Conservation (phyloP, 2,329 filamentous ascomycete genomes). For the Aspergillus novofumigatus region DNA sequence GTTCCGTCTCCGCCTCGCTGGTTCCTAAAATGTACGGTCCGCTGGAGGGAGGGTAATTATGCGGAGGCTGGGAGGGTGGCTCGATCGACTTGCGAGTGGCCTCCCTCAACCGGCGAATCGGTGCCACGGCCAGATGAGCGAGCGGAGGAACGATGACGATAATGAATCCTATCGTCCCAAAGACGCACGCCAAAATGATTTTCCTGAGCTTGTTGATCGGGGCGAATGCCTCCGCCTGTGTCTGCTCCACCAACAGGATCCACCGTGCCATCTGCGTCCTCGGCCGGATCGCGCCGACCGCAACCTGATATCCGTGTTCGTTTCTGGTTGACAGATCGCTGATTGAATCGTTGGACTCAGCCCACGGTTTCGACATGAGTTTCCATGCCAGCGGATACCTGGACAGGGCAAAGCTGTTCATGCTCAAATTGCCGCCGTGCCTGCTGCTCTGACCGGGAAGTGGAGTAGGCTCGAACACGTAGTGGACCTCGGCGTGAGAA, state of each 20-base stretch:
- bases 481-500: slow-evolving; percentile 45
- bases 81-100: slow-evolving; percentile 71
- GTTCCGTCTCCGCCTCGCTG: not conserved
- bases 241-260: slow-evolving; percentile 77
- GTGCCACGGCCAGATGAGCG: slow-evolving; percentile 75
- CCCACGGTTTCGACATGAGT: slow-evolving; percentile 53
- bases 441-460: slow-evolving; percentile 33
- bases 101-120: slow-evolving; percentile 69
- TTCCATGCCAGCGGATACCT: slow-evolving; percentile 60
- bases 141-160: slow-evolving; percentile 70
- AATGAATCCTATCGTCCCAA: slow-evolving; percentile 72
- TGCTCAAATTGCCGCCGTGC: slow-evolving; percentile 25
- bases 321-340: slow-evolving; percentile 66
- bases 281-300: slow-evolving; percentile 74
- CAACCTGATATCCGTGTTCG: slow-evolving; percentile 65
- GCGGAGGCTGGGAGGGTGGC: slow-evolving; percentile 43
- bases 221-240: slow-evolving; percentile 66
- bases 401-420: slow-evolving; percentile 54
- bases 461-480: slow-evolving; percentile 55
- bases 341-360: slow-evolving; percentile 61
- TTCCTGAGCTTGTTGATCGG: slow-evolving; percentile 72
- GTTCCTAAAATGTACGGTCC: not conserved
- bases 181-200: slow-evolving; percentile 78
- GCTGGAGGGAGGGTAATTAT: not conserved
- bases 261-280: slow-evolving; percentile 69